Conservation (phyloP, 2,329 filamentous ascomycete species). For the Fusarium virguliforme region DNA sequence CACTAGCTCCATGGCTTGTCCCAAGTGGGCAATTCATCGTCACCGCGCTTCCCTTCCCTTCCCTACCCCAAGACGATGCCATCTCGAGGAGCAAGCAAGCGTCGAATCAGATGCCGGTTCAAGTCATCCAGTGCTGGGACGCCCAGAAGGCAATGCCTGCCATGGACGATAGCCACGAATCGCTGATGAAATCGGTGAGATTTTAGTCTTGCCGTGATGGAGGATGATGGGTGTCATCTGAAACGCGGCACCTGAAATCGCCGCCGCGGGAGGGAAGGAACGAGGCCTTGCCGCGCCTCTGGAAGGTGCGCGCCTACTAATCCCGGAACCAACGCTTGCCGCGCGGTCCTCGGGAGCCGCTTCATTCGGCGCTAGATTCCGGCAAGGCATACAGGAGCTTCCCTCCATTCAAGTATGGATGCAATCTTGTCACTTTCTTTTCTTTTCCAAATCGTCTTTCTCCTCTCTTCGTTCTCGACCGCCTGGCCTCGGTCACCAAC, state of each 20-base stretch:
- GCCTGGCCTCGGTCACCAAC: too few species aligned
- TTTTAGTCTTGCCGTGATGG: slow-evolving; percentile 5
- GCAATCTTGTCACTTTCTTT: too few species aligned
- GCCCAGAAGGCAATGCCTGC: not conserved
- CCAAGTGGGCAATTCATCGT: slow-evolving; percentile 12
- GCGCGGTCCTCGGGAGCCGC: slow-evolving; percentile 4
- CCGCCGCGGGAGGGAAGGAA: slow-evolving; percentile 1
- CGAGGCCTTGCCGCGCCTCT: slow-evolving; percentile 4
- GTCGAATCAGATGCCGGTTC: not conserved
- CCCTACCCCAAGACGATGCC: not conserved
- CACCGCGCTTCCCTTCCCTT: not conserved
- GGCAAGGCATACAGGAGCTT: not conserved
- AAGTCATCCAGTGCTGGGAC: not conserved
- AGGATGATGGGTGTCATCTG: not conserved
- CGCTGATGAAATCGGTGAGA: not conserved
- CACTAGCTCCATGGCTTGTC: slow-evolving; percentile 12
- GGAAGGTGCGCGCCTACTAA: not conserved
- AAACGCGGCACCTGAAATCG: slow-evolving; percentile 4
- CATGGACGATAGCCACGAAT: not conserved
- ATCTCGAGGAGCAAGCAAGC: not conserved
- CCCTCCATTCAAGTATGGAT: too few species aligned
- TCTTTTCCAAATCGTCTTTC: too few species aligned
- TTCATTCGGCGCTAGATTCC: not conserved
- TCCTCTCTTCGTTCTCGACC: too few species aligned
- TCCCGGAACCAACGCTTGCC: slow-evolving; percentile 9